Conservation (phyloP, 2,329 filamentous ascomycete species). For the Arthrobotrys sphaeroides region DNA sequence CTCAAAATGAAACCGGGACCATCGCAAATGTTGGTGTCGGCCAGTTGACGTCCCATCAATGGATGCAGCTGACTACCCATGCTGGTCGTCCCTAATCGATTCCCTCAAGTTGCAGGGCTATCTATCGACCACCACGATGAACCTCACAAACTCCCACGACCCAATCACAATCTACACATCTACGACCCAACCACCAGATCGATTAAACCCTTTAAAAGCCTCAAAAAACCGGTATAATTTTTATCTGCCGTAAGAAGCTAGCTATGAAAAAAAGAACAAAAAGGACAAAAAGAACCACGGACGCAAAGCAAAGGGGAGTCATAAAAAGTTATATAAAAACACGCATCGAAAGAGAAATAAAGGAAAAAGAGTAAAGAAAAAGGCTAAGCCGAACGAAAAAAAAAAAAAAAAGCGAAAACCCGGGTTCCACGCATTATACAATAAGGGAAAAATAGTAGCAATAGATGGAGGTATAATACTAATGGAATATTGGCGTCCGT, state of each 20-base stretch:
- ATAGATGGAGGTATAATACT: conserved; percentile 3
- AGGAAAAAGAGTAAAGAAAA: background rate
- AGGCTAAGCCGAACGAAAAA: conserved; percentile 7
- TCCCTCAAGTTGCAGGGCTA: too few species aligned
- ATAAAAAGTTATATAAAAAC: conserved; percentile 15
- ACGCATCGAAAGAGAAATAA: conserved; percentile 8
- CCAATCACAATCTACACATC: background rate
- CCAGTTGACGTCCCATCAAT: too few species aligned
- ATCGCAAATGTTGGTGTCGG: too few species aligned
- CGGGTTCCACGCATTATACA: conserved; percentile 44
- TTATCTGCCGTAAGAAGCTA: conserved; percentile 24
- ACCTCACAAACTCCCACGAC: too few species aligned
- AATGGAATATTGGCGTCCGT: background rate
- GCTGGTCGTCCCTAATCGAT: too few species aligned
- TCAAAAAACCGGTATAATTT: conserved; percentile 27
- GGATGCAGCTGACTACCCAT: too few species aligned
- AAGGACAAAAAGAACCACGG: background rate
- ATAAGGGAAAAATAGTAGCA: conserved; percentile 4
- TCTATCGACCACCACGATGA: too few species aligned
- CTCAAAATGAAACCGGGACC: too few species aligned
- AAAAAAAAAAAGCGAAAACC: background rate
- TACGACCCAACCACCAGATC: background rate
- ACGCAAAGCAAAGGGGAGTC: background rate
- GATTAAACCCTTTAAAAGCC: background rate
- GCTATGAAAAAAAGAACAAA: background rate